Evolutionary conservation across 1,284 basidiomycete genomes (phyloP).

Genomic region (Ustilago trichophora): DNA sequence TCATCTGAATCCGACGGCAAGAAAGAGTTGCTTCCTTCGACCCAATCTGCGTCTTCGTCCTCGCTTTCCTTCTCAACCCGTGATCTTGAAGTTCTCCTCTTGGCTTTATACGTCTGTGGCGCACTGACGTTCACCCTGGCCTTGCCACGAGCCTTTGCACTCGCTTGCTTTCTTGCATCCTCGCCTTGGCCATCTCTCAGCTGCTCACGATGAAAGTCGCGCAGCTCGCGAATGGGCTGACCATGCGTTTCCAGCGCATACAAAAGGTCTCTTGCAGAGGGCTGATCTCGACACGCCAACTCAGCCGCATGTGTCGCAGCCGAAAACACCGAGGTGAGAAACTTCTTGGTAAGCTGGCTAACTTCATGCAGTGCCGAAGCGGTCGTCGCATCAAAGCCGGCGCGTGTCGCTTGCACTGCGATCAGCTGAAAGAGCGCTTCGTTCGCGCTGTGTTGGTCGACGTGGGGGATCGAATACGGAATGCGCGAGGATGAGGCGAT

Average conservation of each 20-base stretch:
- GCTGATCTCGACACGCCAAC: slow-evolving; percentile 22
- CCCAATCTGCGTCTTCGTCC: slow-evolving; percentile 9
- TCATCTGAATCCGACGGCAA: slow-evolving; percentile 48
- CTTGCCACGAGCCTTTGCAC: slow-evolving; percentile 11
- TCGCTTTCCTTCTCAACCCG: not conserved
- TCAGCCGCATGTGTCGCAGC: slow-evolving; percentile 41
- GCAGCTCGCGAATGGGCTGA: slow-evolving; percentile 36
- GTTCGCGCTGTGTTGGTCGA: slow-evolving; percentile 23
- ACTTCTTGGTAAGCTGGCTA: slow-evolving; percentile 34
- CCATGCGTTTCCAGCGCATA: slow-evolving; percentile 50
- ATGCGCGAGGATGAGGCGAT: slow-evolving; percentile 21
- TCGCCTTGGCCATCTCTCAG: not conserved
- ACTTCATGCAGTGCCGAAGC: slow-evolving; percentile 39
- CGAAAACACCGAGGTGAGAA: slow-evolving; percentile 35
- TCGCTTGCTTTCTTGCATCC: not conserved
- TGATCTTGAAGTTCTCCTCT: not conserved
- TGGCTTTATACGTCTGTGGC: slow-evolving; percentile 7
- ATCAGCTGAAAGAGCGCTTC: slow-evolving; percentile 32
- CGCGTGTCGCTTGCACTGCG: slow-evolving; percentile 26
- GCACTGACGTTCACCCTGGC: slow-evolving; percentile 12
- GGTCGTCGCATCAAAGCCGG: slow-evolving; percentile 38
- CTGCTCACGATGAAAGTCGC: slow-evolving; percentile 29
- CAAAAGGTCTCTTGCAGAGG: slow-evolving; percentile 42
- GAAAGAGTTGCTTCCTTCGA: slow-evolving; percentile 21
- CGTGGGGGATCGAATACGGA: slow-evolving; percentile 16